Evolutionary conservation across 1,139 yeast species (phyloP).

Genomic region (Suhomyces choctaworum): DNA sequence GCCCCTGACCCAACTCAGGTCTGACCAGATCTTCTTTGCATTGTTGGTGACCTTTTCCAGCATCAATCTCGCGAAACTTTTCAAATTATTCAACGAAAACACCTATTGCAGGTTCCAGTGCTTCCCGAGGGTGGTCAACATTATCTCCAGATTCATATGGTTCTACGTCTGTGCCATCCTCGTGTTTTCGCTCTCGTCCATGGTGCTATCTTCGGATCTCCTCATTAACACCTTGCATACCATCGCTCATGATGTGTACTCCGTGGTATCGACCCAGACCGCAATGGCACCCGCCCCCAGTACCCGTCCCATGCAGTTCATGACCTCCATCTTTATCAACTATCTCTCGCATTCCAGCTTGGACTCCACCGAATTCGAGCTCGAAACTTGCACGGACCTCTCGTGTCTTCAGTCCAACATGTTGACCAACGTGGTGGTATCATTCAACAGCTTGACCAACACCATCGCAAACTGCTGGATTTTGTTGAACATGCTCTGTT

Average conservation of each 20-base stretch:
- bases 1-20: conserved; percentile 16
- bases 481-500: conserved; percentile 26
- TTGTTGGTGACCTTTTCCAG: conserved; percentile 18
- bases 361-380: conserved; percentile 5
- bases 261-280: conserved; percentile 4
- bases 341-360: conserved; percentile 20
- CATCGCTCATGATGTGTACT: conserved; percentile 8
- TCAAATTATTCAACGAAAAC: conserved; percentile 17
- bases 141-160: conserved; percentile 25
- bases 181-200: conserved; percentile 14
- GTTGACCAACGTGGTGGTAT: conserved; percentile 8
- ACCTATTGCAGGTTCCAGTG: conserved; percentile 13
- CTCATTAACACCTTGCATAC: conserved; percentile 22
- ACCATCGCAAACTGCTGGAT: conserved; percentile 22
- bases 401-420: conserved; percentile 8
- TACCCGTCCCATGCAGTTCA: conserved; percentile 15
- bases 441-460: conserved; percentile 11
- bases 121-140: conserved; percentile 18
- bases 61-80: conserved; percentile 16
- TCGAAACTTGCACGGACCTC: conserved; percentile 5
- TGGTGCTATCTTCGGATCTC: conserved; percentile 26
- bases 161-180: conserved; percentile 24
- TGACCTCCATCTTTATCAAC: conserved; percentile 21
- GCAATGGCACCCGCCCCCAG: conserved; percentile 8
- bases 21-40: conserved; percentile 28